phyloP scores from a whole-genome alignment of 768 basidiomycete genomes.

The Boletus sensibilis region DNA sequence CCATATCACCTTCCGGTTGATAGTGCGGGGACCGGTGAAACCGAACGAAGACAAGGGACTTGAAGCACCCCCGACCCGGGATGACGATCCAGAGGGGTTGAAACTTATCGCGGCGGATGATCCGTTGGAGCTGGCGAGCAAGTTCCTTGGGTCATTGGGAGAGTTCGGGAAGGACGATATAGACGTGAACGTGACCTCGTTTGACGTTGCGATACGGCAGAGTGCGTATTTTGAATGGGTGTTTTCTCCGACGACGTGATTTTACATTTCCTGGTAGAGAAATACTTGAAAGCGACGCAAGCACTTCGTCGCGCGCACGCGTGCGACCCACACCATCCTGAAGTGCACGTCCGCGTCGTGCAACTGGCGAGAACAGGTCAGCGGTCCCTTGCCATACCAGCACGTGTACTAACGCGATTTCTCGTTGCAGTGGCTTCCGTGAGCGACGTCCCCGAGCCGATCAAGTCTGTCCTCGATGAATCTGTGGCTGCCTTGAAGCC shows the following conservation, averaged over 20 bases:
- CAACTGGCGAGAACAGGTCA: conserved; percentile 59
- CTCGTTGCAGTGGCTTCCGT: conserved; percentile 45
- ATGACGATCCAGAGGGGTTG: conserved; percentile 82
- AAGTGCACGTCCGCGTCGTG: conserved; percentile 68
- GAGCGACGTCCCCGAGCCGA: conserved; percentile 43
- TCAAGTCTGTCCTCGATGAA: conserved; percentile 50
- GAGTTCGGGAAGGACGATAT: conserved; percentile 51
- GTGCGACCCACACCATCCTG: conserved; percentile 56
- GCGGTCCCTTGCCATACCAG: conserved; percentile 5
- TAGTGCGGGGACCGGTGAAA: conserved; percentile 26
- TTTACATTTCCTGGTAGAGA: conserved; percentile 47
- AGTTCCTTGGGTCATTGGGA: conserved; percentile 63
- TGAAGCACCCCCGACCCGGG: conserved; percentile 53
- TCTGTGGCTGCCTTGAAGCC: conserved; percentile 54
- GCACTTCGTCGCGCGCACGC: conserved; percentile 59
- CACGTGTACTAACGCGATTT: not conserved
- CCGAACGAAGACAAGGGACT: conserved; percentile 69
- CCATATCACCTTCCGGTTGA: conserved; percentile 16
- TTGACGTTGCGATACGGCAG: conserved; percentile 80
- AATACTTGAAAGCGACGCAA: conserved; percentile 73
- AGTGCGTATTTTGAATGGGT: conserved; percentile 47
- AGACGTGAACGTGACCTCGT: conserved; percentile 71
- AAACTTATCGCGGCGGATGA: conserved; percentile 63
- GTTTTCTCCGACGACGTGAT: not conserved
- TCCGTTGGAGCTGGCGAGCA: conserved; percentile 73